Base-by-base conservation (phyloP, 352 stramenopile species). In the Phytophthora ohioensis region DNA sequence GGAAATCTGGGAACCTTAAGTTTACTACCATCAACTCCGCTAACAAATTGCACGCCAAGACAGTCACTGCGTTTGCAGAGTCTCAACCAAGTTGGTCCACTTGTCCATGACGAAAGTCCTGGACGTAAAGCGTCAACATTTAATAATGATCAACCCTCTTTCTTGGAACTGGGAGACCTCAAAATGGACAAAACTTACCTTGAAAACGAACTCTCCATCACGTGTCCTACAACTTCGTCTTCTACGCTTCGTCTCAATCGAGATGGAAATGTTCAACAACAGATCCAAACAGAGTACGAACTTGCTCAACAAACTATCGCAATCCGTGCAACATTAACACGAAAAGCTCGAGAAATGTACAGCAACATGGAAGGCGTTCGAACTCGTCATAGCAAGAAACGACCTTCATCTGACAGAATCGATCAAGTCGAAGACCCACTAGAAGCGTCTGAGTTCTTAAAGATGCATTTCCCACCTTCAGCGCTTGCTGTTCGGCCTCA, bases 151-250 rank as follows among this genome's bases (percentile, higher is more conserved):
- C 57, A 57, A n/a, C 60, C 78, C 12, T 45, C 67, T 3, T 88
- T 92, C 32, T 53, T 72, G 10, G 75, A 87, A 47, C 58, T 72
- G 5, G 69, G 76, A 15, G 82, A 88, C 35, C 56, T 90, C 39
- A 78, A 76, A 42, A 90, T 90, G 77, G 79, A 88, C 66, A 86
- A 86, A 15, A 49, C 73, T 15, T 91, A 92, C 45, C 65, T 92
- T 21, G 79, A 90, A 53, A 75, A 82, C 5, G 80, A 91, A 30
- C 78, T 91, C 2, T 76, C 75, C 4, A 87, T 86, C 49, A 75
- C 64, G 4, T 78, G 80, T 21, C 74, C 74, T 17, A 64, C 69
- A 8, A 51, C 54, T 31, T 72, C 75, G 5, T 73, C 59, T 1
- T 36, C 13, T 4, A 27, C 35, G 35, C 21, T 47, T 62, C 49